Base-by-base conservation (phyloP, 352 stramenopile species). In the Phytophthora quininea region DNA sequence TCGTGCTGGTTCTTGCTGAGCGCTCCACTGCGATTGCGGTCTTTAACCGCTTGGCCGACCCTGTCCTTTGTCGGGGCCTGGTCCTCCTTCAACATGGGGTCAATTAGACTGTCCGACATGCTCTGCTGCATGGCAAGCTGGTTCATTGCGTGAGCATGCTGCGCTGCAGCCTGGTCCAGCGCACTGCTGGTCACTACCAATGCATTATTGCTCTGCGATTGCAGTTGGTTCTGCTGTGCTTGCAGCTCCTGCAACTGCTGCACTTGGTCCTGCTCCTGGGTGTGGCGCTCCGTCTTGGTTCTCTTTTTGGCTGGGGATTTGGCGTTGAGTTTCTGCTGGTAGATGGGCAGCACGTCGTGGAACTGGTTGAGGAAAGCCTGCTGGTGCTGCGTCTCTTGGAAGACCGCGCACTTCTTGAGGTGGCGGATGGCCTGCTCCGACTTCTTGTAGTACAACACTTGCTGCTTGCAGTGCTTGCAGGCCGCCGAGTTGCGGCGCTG, bases 361-460 rank as follows among this genome's bases (percentile, higher is more conserved):
- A 92, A 95, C 63, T 93, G 84, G 47, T 76, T 76, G 38, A 91
- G 88, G 64, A 95, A 95, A 14, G 81, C 67, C 54, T 86, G 92
- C 67, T 95, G 86, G 67, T 93, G 86, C 75, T 95, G 86, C 69
- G 80, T 84, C 71, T 72, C 86, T 62, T 95, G 86, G 72, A 95
- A 95, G 9, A 77, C 79, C 31, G 56, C 72, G 64, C 86, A 95
- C 57, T 92, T 92, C 52, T 95, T 95, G 10, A 95, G 49, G 58
- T 95, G 86, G 33, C 86, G 84, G 45, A 95, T 89, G 19, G 84
- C 84, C 57, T 95, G 86, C 74, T 95, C 86, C 32, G 86, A 95
- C 57, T 93, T 95, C 54, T 95, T 95, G 70, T 95, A 95, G 72
- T 95, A 95, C 29, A 90, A 54, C 42, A 95, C 86, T 37, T 92